Conservation (phyloP, 2,329 filamentous ascomycete species). For the Sporothrix inflata region DNA sequence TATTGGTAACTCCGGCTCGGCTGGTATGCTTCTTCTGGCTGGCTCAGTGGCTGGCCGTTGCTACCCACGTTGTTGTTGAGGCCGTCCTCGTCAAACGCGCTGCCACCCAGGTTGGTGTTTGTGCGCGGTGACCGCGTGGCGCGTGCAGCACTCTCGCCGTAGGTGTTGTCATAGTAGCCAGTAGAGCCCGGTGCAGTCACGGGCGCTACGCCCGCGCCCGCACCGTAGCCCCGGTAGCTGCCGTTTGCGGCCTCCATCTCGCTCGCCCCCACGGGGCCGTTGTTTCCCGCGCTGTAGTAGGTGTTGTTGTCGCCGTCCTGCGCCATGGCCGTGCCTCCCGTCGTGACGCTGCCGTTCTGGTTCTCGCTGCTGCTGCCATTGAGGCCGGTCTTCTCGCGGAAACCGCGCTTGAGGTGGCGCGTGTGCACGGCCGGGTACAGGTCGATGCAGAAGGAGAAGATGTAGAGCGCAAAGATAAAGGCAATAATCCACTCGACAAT, state of each 20-base stretch:
- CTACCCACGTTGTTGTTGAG: background rate
- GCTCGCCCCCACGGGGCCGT: background rate
- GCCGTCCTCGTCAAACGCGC: constrained; percentile 6
- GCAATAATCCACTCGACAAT: constrained; percentile 79
- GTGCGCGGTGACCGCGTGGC: constrained; percentile 27
- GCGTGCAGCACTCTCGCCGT: constrained; percentile 32
- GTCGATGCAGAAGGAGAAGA: constrained; percentile 85
- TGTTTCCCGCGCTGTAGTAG: constrained; percentile 12
- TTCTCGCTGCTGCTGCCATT: background rate
- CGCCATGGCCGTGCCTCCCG: background rate
- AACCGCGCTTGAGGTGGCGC: constrained; percentile 44
- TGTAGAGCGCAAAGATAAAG: constrained; percentile 85
- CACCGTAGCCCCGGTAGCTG: background rate
- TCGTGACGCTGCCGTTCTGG: background rate
- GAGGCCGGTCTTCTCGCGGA: constrained; percentile 14
- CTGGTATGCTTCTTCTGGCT: constrained; percentile 24
- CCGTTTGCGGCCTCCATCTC: constrained; percentile 10
- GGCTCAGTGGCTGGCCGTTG: background rate
- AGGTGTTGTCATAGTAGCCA: constrained; percentile 22
- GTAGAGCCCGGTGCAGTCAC: background rate
- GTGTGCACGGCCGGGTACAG: constrained; percentile 76
- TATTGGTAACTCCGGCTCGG: constrained; percentile 27
- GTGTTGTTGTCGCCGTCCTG: background rate
- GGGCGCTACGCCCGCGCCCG: background rate
- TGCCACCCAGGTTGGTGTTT: background rate